Percentiles rank a stretch among this genome's conserved stretches.
These are phyloP conservation scores for Trichoderma oligosporum DNA, from an alignment of 2,329 filamentous ascomycete species.

Conservation along the genomic window DNA sequence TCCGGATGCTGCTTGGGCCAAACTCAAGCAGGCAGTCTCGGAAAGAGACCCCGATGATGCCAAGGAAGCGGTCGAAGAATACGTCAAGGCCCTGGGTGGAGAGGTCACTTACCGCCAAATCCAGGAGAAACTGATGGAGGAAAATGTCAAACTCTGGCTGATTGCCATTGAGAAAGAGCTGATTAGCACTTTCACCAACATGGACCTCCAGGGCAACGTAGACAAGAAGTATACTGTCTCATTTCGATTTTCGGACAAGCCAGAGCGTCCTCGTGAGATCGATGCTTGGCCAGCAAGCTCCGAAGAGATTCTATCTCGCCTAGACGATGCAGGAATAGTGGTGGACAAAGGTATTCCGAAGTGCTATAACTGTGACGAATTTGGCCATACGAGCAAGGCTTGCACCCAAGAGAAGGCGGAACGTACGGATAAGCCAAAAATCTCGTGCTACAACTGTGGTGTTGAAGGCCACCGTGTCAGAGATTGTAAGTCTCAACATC, in stretches of 20 bases:
- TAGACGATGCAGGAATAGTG: constrained; percentile 63
- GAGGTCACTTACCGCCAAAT: constrained; percentile 57
- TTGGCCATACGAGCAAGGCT: constrained; percentile 59
- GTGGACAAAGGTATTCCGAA: constrained; percentile 56
- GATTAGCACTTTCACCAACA: constrained; percentile 60
- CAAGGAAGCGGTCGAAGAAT: constrained; percentile 57
- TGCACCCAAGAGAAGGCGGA: constrained; percentile 59
- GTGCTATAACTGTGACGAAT: constrained; percentile 61
- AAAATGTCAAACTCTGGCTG: constrained; percentile 54
- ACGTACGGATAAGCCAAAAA: constrained; percentile 39
- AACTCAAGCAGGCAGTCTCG: constrained; percentile 49
- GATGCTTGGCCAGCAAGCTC: constrained; percentile 55
- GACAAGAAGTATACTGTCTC: constrained; percentile 62
- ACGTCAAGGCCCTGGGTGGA: constrained; percentile 56
- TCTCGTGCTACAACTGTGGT: constrained; percentile 64
- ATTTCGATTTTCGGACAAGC: constrained; percentile 57
- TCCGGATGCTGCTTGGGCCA: constrained; percentile 56
- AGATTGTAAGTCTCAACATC: constrained; percentile 52
- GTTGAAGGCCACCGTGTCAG: constrained; percentile 62
- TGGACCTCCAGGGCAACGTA: constrained; percentile 67
- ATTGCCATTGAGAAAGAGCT: constrained; percentile 58
- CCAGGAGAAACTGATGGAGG: constrained; percentile 55
- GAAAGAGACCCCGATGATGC: constrained; percentile 60
- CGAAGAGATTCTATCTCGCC: constrained; percentile 59
- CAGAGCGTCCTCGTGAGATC: constrained; percentile 55